A percentile compares a stretch with the other conserved stretches of the same genome.
Evolutionary conservation across 1,284 basidiomycete species (phyloP).

Genomic region (Spongispora temasekensis): DNA sequence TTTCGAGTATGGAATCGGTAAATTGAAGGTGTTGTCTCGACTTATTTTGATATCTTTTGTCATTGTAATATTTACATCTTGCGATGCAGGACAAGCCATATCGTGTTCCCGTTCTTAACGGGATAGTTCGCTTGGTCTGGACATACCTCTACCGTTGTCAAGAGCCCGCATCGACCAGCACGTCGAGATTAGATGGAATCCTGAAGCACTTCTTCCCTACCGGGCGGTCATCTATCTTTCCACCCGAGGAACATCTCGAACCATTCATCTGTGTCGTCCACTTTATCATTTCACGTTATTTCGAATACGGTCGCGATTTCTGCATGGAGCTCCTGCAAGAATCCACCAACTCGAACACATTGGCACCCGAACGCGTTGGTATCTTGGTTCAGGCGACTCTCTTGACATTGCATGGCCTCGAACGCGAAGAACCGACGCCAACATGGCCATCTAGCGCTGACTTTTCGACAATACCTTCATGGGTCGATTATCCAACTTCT

Average conservation of each 20-base stretch:
- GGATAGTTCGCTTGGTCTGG: conserved; percentile 86
- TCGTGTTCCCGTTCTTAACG: conserved; percentile 79
- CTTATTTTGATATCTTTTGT: background rate
- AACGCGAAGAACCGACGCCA: conserved; percentile 68
- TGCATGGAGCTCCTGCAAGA: conserved; percentile 81
- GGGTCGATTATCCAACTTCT: conserved; percentile 71
- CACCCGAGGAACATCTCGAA: conserved; percentile 76
- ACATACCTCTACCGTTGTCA: conserved; percentile 93
- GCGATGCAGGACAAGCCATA: conserved; percentile 69
- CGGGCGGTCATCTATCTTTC: conserved; percentile 62
- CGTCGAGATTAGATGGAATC: conserved; percentile 76
- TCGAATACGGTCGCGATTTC: conserved; percentile 85
- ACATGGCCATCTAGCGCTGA: conserved; percentile 78
- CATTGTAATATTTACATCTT: background rate
- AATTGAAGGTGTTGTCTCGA: conserved; percentile 66
- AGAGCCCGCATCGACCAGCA: conserved; percentile 79
- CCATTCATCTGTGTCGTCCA: conserved; percentile 82
- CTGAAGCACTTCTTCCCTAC: conserved; percentile 82
- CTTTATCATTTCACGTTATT: conserved; percentile 82
- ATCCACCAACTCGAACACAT: conserved; percentile 44
- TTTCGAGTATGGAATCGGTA: conserved; percentile 71
- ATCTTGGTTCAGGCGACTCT: conserved; percentile 81
- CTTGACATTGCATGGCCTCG: conserved; percentile 70
- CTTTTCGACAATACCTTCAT: conserved; percentile 61
- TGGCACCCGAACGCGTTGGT: conserved; percentile 74